phyloP scores from a whole-genome alignment of 2,329 filamentous ascomycete species.

The Phaeosphaeriaceae sp. region DNA sequence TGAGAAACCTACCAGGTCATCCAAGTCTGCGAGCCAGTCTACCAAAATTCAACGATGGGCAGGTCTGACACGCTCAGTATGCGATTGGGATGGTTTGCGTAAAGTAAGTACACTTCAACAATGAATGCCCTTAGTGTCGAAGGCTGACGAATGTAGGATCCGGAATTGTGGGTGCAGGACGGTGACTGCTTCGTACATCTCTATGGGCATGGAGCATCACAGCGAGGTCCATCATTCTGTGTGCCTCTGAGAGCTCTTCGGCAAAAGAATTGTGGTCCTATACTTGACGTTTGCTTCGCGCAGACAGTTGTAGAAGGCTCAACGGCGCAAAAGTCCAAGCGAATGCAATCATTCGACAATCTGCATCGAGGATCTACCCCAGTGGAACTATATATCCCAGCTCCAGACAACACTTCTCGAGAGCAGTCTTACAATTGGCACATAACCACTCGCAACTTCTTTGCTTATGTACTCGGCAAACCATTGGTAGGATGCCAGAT shows the following conservation, averaged over 20 bases:
- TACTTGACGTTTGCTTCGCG: conserved; percentile 60
- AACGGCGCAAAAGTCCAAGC: conserved; percentile 13
- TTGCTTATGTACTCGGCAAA: conserved; percentile 71
- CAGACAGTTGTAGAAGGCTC: conserved; percentile 17
- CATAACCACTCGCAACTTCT: conserved; percentile 74
- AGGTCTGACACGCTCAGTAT: conserved; percentile 39
- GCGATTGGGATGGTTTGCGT: conserved; percentile 54
- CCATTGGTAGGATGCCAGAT: conserved; percentile 72
- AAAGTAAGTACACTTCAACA: conserved; percentile 45
- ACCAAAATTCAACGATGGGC: conserved; percentile 42
- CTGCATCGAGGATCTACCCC: conserved; percentile 38
- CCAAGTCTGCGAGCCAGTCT: conserved; percentile 22
- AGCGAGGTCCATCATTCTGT: conserved; percentile 70
- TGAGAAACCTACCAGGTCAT: conserved; percentile 27
- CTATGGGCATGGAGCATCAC: conserved; percentile 69
- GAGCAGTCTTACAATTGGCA: conserved; percentile 67
- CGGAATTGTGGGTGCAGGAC: conserved; percentile 71
- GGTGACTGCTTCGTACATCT: conserved; percentile 75
- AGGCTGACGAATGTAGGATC: conserved; percentile 60
- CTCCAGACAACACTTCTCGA: conserved; percentile 61
- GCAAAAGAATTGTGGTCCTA: conserved; percentile 62
- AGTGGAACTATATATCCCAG: conserved; percentile 72
- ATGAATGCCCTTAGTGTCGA: neutral
- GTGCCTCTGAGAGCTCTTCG: conserved; percentile 66
- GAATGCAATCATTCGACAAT: conserved; percentile 47